phyloP scores from a whole-genome alignment of 768 basidiomycete species.

The Hemileccinum rubropunctum region DNA sequence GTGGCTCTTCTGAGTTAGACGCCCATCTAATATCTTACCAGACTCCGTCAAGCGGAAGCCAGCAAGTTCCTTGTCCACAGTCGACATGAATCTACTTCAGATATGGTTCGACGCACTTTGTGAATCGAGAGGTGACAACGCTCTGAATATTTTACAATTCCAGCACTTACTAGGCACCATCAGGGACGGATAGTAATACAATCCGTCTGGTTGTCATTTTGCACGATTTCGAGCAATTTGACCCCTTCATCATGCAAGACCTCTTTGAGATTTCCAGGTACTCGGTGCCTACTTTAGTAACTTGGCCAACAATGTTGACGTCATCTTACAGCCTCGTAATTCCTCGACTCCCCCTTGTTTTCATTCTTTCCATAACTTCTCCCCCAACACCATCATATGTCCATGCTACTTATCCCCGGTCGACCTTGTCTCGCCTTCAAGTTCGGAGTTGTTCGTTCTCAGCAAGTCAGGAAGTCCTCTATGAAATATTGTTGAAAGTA shows the following conservation, averaged over 20 bases:
- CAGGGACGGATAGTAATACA: conserved; percentile 15
- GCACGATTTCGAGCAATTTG: conserved; percentile 76
- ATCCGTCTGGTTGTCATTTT: conserved; percentile 56
- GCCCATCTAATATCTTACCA: conserved; percentile 12
- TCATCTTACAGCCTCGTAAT: conserved; percentile 44
- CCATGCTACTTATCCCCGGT: conserved; percentile 55
- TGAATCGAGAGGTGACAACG: conserved; percentile 37
- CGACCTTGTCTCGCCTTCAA: conserved; percentile 56
- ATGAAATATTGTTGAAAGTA: conserved; percentile 57
- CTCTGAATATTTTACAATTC: neutral
- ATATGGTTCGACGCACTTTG: conserved; percentile 55
- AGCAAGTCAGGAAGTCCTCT: conserved; percentile 44
- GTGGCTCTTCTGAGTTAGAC: conserved; percentile 4
- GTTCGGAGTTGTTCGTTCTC: conserved; percentile 51
- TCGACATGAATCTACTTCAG: conserved; percentile 59
- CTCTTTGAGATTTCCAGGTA: conserved; percentile 72
- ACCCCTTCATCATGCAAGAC: conserved; percentile 60
- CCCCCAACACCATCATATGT: conserved; percentile 56
- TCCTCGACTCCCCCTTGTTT: conserved; percentile 57
- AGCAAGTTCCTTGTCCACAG: conserved; percentile 50
- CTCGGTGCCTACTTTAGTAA: conserved; percentile 1
- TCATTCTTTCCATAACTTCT: conserved; percentile 59
- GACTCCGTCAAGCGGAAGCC: conserved; percentile 44
- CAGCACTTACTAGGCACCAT: neutral
- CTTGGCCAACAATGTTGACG: neutral